Evolutionary conservation across 1,284 basidiomycete genomes (phyloP).

Genomic region (Puccinia polysora): DNA sequence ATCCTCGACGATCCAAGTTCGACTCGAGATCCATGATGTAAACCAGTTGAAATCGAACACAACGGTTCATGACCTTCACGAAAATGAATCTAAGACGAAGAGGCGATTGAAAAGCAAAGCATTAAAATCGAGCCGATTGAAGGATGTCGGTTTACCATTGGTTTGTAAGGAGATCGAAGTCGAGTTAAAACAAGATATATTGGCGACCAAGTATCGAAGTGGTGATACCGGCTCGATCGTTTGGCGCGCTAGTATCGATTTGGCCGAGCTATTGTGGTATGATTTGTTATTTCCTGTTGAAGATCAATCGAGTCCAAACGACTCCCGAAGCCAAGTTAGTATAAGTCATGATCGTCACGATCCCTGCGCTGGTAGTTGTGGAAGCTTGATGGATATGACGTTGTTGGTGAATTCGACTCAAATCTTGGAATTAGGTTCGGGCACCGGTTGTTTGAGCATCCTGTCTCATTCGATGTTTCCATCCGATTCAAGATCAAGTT

Average conservation of each 20-base stretch:
- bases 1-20: not conserved
- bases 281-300: not conserved
- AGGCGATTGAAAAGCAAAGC: not conserved
- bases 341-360: too few relatives aligned
- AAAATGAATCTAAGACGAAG: not conserved
- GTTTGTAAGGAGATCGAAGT: too few relatives aligned
- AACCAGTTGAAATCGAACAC: not conserved
- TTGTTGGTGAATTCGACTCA: not conserved
- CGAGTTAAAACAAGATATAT: too few relatives aligned
- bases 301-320: too few relatives aligned
- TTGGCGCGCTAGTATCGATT: slow-evolving; percentile 3
- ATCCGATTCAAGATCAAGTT: too few relatives aligned
- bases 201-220: too few relatives aligned
- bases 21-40: too few relatives aligned
- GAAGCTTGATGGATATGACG: not conserved
- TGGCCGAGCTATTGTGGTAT: slow-evolving; percentile 8
- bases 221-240: slow-evolving; percentile 10
- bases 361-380: too few relatives aligned
- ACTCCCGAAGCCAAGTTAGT: too few relatives aligned
- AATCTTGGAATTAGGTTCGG: slow-evolving; percentile 12
- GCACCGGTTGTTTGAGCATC: too few relatives aligned
- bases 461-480: too few relatives aligned
- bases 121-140: not conserved
- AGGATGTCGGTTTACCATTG: too few relatives aligned
- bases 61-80: not conserved